Evolutionary conservation across 1,284 basidiomycete genomes (phyloP), one percentile per base, ranked within the genome.

Genomic region (Ustilago shanxiensis): DNA sequence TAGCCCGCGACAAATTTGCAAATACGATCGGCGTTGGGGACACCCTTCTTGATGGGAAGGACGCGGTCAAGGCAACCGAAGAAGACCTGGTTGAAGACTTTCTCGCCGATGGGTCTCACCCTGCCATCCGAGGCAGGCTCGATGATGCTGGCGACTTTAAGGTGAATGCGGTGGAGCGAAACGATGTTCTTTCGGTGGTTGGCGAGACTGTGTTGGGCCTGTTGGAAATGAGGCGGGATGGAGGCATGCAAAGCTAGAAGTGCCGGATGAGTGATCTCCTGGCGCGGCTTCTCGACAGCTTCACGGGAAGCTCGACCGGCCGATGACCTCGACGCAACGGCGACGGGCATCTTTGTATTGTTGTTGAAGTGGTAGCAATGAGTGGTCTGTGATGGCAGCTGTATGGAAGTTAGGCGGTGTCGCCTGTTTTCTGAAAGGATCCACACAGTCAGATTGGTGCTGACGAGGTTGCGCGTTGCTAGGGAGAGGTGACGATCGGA

Each of bases 151-250:
- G 90, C 89, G 29, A 91, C 91, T 76, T 91, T 90, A 20, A 88
- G 81, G 78, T 97, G 95, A 45, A 95, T 87, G 85, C 95, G 95
- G 88, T 93, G 90, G 2, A 98, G 90, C 0, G 92, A 91, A 56
- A 95, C 92, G 67, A 92, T 90, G 87, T 98, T 97, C 89, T 98
- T 98, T 72, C 92, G 90, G 86, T 94, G 95, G 85, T 94, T 95
- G 8, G 95, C 93, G 11, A 92, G 86, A 0, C 93, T 92, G 45
- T 88, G 87, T 86, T 98, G 96, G 0, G 91, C 92, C 86, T 98
- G 93, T 63, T 93, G 92, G 68, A 94, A 93, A 55, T 83, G 69
- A 47, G 76, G 72, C 18, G 76, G 76, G 22, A 78, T 71, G 35
- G 67, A 66, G 2, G 60, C 72, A 24, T 74, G 70, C 35, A 77